Conservation (phyloP, 1,284 basidiomycete genomes). For the Mycena citricolor region DNA sequence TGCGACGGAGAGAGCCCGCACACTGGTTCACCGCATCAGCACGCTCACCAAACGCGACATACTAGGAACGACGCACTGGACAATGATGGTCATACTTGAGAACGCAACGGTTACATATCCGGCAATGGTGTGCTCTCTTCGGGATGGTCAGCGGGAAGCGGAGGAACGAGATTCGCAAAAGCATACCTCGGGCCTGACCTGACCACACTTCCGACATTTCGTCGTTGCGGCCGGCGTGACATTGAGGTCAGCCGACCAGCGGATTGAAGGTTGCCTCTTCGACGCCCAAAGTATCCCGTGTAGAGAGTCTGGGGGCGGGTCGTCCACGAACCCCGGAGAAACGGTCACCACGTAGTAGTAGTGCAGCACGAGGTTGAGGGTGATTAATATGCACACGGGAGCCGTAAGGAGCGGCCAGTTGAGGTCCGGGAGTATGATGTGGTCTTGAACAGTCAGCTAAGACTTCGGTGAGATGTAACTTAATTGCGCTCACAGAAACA, state of each 20-base stretch:
- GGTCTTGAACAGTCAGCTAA: slow-evolving; percentile 50
- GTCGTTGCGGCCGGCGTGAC: slow-evolving; percentile 54
- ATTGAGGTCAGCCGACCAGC: slow-evolving; percentile 41
- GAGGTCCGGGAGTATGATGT: slow-evolving; percentile 63
- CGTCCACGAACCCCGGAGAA: slow-evolving; percentile 70
- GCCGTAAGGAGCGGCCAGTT: slow-evolving; percentile 55
- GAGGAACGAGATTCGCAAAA: not conserved
- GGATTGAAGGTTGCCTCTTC: slow-evolving; percentile 30
- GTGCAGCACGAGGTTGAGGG: slow-evolving; percentile 75
- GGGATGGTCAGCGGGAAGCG: not conserved
- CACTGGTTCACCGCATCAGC: no score
- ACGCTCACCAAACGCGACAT: no score
- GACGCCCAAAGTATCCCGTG: slow-evolving; percentile 17
- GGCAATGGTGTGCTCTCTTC: slow-evolving; percentile 96
- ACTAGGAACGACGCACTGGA: slow-evolving; percentile 63
- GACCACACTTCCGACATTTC: slow-evolving; percentile 69
- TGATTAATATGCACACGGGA: slow-evolving; percentile 72
- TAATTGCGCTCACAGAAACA: slow-evolving; percentile 73
- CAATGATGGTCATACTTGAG: slow-evolving; percentile 96
- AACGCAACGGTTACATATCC: slow-evolving; percentile 89
- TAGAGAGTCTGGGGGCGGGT: slow-evolving; percentile 39
- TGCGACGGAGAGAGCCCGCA: slow-evolving; percentile 33
- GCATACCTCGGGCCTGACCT: slow-evolving; percentile 78
- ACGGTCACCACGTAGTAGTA: slow-evolving; percentile 85
- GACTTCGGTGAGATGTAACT: not conserved